These are phyloP conservation scores for Gossypium lobatum DNA, from an alignment of 441 rosid genomes.

Conservation along the genomic window DNA sequence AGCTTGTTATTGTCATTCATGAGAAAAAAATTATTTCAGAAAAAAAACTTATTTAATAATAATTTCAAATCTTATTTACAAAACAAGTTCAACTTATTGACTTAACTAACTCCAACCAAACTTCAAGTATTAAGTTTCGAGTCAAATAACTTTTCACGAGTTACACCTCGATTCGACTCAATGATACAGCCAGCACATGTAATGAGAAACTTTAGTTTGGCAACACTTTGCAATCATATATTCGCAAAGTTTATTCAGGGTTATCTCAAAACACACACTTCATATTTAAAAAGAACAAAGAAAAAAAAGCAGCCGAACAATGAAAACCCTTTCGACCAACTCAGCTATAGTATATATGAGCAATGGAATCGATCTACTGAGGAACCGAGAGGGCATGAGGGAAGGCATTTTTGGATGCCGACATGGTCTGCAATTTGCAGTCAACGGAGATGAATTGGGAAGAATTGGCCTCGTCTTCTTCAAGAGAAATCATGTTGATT, in stretches of 20 bases:
- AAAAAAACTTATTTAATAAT: too few relatives aligned
- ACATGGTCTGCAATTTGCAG: constrained; percentile 48
- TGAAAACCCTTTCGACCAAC: not conserved
- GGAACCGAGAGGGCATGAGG: constrained; percentile 8
- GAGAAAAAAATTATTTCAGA: too few relatives aligned
- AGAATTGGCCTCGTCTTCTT: constrained; percentile 13
- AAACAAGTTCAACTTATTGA: too few relatives aligned
- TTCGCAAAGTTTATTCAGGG: not conserved
- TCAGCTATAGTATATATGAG: not conserved
- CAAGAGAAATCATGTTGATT: constrained; percentile 19
- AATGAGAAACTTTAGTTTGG: not conserved
- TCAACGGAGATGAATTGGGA: constrained; percentile 27
- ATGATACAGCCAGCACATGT: not conserved
- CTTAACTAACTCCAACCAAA: too few relatives aligned
- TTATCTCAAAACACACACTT: not conserved
- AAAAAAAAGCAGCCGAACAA: not conserved
- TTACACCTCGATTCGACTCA: too few relatives aligned
- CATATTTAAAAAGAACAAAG: not conserved
- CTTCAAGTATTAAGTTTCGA: too few relatives aligned
- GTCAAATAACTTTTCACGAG: too few relatives aligned
- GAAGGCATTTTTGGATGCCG: constrained; percentile 29
- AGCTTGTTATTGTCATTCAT: too few relatives aligned
- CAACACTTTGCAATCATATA: not conserved
- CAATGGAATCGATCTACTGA: constrained; percentile 3
- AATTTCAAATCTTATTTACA: too few relatives aligned